Conservation (phyloP, 2,329 filamentous ascomycete species). For the Claviceps purpurea region DNA sequence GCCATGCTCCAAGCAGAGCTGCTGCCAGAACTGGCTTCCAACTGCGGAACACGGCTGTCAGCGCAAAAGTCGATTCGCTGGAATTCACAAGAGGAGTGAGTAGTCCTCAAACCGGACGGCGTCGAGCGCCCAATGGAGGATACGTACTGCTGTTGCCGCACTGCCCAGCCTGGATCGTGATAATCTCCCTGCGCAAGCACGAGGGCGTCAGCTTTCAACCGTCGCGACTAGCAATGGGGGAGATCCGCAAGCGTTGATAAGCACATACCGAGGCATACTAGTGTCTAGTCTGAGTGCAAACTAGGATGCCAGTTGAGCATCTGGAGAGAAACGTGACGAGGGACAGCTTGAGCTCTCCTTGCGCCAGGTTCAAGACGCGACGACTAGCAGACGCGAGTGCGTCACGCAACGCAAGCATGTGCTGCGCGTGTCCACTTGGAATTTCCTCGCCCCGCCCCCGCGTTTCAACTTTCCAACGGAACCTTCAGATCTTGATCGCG, state of each 20-base stretch:
- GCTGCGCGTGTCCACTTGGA: no score
- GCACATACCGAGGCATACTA: constrained; percentile 15
- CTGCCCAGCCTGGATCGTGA: constrained; percentile 96
- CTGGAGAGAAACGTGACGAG: not conserved
- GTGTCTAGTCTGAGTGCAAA: constrained; percentile 4
- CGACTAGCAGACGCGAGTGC: constrained; percentile 1
- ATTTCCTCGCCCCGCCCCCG: not conserved
- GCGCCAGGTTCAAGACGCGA: constrained; percentile 4
- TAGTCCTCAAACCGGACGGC: no score
- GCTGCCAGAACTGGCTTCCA: constrained; percentile 97
- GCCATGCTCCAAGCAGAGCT: constrained; percentile 93
- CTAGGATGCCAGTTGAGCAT: not conserved
- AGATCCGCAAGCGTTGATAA: no score
- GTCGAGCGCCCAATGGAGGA: no score
- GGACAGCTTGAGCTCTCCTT: not conserved
- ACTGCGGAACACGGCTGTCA: constrained; percentile 35
- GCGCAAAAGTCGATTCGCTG: no score
- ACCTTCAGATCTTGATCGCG: no score
- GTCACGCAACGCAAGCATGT: no score
- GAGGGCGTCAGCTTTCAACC: not conserved
- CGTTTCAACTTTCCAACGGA: not conserved
- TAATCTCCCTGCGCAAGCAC: constrained; percentile 65
- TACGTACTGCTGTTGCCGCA: constrained; percentile 96
- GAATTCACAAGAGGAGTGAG: no score
- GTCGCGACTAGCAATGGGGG: constrained; percentile 2